Evolutionary conservation across 2,329 filamentous ascomycete genomes (phyloP), one percentile per base, ranked within the genome.

Genomic region (Meredithiella fracta): DNA sequence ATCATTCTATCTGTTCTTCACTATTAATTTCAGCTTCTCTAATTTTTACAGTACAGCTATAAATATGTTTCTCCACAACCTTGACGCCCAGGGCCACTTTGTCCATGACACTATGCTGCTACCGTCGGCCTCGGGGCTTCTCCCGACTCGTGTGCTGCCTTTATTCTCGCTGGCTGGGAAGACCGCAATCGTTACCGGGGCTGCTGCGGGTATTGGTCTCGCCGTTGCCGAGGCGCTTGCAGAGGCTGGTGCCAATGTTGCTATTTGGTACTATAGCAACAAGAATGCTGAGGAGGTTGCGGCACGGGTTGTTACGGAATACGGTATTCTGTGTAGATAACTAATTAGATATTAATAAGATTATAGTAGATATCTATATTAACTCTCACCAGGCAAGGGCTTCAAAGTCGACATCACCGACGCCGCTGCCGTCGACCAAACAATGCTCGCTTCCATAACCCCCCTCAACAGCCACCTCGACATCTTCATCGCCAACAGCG

Each of bases 121-220:
- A 72, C 74, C 40, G 62, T 67, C 55, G 2, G 40, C 11, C 11
- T 3, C 15, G 40, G 40, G 15, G 20, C 15, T 8, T 20, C 40
- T 22, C 8, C 66, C 70, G 26, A 72, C 73, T 56, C 70, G 75
- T 47, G 74, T 86, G 58, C 65, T 86, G 64, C 74, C 78, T 34
- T 74, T 85, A 58, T 84, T 86, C 69, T 85, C 82, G 4, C 72
- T 86, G 53, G 81, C 80, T 64, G 82, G 81, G 47, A 58, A 57
- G 26, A 58, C 58, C 6, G 58, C 59, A 40, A 57, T 60, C 34
- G 55, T 63, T 3, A 62, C 62, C n/a, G 60, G 62, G 15, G 59
- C 61, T 20, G 59, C 59, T 15, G 60, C 60, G n/a, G 62, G 62
- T 40, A 62, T 63, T 31, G 62, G 62, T 29, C 60, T 62, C 8